phyloP scores from a whole-genome alignment of 164 flowering plant species.

The Protea cynaroides region DNA sequence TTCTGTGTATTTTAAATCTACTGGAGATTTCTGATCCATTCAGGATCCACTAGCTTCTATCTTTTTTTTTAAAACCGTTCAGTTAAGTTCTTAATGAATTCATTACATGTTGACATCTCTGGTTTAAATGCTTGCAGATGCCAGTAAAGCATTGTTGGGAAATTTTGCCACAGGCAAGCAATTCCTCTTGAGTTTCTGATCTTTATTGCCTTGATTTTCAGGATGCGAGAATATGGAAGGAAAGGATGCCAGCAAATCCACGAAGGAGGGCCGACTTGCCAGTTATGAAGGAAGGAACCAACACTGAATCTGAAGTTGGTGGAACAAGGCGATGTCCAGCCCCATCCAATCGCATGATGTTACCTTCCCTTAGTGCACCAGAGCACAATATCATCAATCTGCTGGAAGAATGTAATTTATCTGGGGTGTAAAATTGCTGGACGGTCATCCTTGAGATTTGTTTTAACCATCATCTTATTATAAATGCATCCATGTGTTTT shows the following conservation, averaged over 20 bases:
- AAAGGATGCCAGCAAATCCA: conserved; percentile 41
- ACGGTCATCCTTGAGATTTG: not conserved
- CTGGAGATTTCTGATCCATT: too few relatives aligned
- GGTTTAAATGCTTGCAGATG: not conserved
- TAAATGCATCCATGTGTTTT: not conserved
- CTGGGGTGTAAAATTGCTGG: conserved; percentile 32
- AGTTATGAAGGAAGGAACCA: conserved; percentile 38
- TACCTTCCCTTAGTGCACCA: conserved; percentile 92
- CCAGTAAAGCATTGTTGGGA: not conserved
- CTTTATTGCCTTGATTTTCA: conserved; percentile 17
- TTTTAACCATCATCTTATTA: not conserved
- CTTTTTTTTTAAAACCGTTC: too few relatives aligned
- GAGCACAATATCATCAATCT: conserved; percentile 67
- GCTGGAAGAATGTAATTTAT: conserved; percentile 68
- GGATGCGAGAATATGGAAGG: conserved; percentile 98
- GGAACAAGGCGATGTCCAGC: conserved; percentile 25
- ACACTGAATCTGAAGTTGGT: conserved; percentile 31
- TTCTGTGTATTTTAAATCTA: too few relatives aligned
- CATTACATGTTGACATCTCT: not conserved
- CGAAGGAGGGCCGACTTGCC: conserved; percentile 52
- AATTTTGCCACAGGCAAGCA: not conserved
- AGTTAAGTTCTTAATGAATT: not conserved
- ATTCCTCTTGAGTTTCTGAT: not conserved
- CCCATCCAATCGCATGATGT: conserved; percentile 36
- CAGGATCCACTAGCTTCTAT: too few relatives aligned